These are phyloP conservation scores for Leptodontidium sp. DNA, from an alignment of 2,329 filamentous ascomycete species.

Conservation along the genomic window DNA sequence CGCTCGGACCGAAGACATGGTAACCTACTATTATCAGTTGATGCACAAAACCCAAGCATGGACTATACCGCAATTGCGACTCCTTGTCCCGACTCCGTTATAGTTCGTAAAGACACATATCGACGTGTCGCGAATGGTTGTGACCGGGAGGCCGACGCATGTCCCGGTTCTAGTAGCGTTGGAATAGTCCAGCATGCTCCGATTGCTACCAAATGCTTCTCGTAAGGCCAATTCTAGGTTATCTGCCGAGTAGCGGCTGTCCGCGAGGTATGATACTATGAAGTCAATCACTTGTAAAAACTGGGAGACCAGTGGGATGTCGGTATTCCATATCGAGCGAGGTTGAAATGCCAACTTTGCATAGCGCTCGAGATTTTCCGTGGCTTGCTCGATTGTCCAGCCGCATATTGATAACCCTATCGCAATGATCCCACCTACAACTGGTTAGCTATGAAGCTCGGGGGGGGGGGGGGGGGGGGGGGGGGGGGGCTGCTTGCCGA, in stretches of 20 bases:
- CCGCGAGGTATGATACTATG: slow-evolving; percentile 4
- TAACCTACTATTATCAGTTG: slow-evolving; percentile 6
- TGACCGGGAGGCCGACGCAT: background rate
- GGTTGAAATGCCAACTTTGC: slow-evolving; percentile 10
- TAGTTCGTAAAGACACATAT: no score
- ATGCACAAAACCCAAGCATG: background rate
- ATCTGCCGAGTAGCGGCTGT: slow-evolving; percentile 5
- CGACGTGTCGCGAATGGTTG: background rate
- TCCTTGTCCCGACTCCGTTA: background rate
- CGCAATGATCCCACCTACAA: background rate
- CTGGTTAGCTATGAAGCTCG: slow-evolving; percentile 6
- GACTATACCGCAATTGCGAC: background rate
- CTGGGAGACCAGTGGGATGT: background rate
- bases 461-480: no score
- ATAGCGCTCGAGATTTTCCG: slow-evolving; percentile 7
- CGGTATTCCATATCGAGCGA: background rate
- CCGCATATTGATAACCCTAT: slow-evolving; percentile 2
- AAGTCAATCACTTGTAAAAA: slow-evolving; percentile 7
- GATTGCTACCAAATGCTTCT: slow-evolving; percentile 3
- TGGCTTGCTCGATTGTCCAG: slow-evolving; percentile 4
- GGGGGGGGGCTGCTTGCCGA: background rate
- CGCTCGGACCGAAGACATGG: background rate
- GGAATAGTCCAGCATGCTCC: slow-evolving; percentile 4
- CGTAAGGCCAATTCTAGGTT: slow-evolving; percentile 7
- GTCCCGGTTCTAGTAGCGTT: slow-evolving; percentile 1